Evolutionary conservation across 179 eudicot genomes (phyloP), one percentile per base, ranked within the genome.

Genomic region (Camellia oleifera): DNA sequence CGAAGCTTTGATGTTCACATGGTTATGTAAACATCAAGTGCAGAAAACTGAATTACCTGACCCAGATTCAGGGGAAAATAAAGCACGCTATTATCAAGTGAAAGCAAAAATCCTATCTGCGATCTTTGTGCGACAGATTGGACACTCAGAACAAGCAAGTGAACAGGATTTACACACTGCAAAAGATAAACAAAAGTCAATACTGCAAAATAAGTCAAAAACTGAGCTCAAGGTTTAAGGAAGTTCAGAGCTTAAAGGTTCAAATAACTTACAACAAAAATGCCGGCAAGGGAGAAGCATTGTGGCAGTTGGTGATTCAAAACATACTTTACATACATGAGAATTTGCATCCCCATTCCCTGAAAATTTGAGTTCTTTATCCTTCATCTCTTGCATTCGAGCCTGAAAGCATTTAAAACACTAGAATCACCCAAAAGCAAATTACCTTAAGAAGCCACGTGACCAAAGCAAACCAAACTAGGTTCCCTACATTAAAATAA

Each of bases 241-340:
- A 76, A 50, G 75, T 46, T 57, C 60, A 60, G 23, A 26, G 45
- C 10, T 4, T 7, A 74, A 66, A 5, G 52, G 18, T 17, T 44
- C n/a, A 26, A 18, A 56, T 20, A 53, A 80, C 97, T 89, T 89
- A 93, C 98, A 88, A 79, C 95, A 88, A 85, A 97, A 94, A 84
- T 97, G 99, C 58, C 98, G 92, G 86, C 97, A 91, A 78, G 99
- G 99, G 79, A 97, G 99, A 87, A 97, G 99, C 85, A 97, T 93
- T n/a, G 98, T 88, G 20, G 97, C 84, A 10, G 97, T 93, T 18
- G 98, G 85, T 46, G 95, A 85, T 79, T 95, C 99, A 40, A 92
- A 97, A 83, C 99, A 97, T 69, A 97, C 94, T 93, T 97, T 97
- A 89, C 98, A 97, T 75, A 88, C 83, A 86, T 95, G 99, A 74